Evolutionary conservation across 352 stramenopile genomes (phyloP), one percentile per base, ranked within the genome.

Genomic region (Phytophthora podocarpi): DNA sequence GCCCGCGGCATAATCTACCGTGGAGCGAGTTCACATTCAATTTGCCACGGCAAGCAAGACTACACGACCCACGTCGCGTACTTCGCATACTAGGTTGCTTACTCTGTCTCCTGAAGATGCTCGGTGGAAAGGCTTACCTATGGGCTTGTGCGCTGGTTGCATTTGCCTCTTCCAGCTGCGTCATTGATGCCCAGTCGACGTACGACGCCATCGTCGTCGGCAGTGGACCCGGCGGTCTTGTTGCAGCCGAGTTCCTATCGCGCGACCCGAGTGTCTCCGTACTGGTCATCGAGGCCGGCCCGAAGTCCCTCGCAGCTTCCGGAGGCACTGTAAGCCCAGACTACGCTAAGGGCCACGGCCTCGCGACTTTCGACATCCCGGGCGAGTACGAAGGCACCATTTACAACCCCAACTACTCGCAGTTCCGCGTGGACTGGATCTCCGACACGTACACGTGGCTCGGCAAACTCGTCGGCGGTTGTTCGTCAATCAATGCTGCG

Each of bases 391-490:
- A 83, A 69, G 50, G 50, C 42, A 74, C 64, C 24, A 77, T 84
- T 45, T 76, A 71, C 55, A 72, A 70, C 39, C 12, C 62, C 3
- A 60, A 45, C 5, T 76, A 81, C 43, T 61, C 65, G 15, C 65
- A 82, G 30, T 85, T 74, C 55, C 62, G 65, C 5, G 60, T 80
- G 1, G 72, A 87, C 61, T 87, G 66, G 67, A 59, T 86, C 48
- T 50, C 36, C 6, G 76, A 64, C 32, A 27, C 55, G 5, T 66
- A 72, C 34, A 67, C 70, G 47, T 86, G 63, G 52, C 69, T 88
- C 3, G 89, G 82, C 41, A 93, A 95, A 50, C 76, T 87, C 34
- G 66, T 97, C 15, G 89, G 88, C 28, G 89, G 88, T 16, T 90
- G 70, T 45, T 90, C 78, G 27, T 87, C 78, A 11, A 78, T 95